Evolutionary conservation across 106 monocot species (phyloP).

Genomic region (Apostasia ramifera): DNA sequence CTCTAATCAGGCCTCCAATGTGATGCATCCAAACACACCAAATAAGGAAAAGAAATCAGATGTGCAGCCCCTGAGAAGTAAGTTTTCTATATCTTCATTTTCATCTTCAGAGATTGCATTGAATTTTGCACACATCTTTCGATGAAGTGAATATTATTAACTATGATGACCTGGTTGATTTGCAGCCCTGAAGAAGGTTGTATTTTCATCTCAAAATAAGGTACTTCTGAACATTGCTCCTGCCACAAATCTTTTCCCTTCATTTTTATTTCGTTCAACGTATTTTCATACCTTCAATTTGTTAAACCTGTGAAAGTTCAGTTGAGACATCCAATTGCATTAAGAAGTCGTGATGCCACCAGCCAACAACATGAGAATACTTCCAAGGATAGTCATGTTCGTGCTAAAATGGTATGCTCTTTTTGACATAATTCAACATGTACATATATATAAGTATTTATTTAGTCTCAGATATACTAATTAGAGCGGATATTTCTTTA

Average conservation of each 20-base stretch:
- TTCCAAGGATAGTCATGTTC: constrained; percentile 1
- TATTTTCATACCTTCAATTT: background rate
- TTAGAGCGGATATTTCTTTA: too few relatives aligned
- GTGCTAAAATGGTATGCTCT: background rate
- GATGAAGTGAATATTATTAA: too few relatives aligned
- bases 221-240: background rate
- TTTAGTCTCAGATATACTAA: too few relatives aligned
- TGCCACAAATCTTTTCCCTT: background rate
- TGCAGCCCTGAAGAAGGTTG: constrained; percentile 3
- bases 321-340: background rate
- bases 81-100: too few relatives aligned
- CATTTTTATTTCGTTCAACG: too few relatives aligned
- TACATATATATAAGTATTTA: too few relatives aligned
- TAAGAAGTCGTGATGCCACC: background rate
- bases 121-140: too few relatives aligned
- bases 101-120: too few relatives aligned
- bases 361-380: background rate
- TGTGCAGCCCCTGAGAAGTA: too few relatives aligned
- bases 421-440: too few relatives aligned
- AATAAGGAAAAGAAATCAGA: too few relatives aligned
- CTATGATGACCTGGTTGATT: background rate
- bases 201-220: background rate
- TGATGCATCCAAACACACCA: background rate
- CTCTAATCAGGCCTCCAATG: too few relatives aligned
- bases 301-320: background rate